Percentiles rank a stretch among this genome's conserved stretches.
Conservation (phyloP, 2,329 filamentous ascomycete species). For the Penicillium sp. region DNA sequence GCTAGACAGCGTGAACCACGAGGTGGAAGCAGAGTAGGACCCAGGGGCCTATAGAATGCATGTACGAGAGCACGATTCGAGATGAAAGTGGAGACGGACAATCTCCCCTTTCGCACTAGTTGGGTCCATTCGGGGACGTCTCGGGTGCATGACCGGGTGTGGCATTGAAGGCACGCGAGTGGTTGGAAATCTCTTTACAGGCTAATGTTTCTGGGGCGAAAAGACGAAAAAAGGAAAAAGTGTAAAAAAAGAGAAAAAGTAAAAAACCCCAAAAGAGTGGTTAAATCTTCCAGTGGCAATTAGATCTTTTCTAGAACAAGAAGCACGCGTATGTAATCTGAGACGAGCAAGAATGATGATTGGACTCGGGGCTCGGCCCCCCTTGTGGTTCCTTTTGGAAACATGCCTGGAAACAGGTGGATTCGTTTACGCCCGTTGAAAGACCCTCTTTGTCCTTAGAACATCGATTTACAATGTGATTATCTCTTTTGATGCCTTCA, state of each 20-base stretch:
- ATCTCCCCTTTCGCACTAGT: slow-evolving; percentile 6
- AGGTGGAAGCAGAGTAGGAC: background rate
- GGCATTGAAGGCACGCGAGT: background rate
- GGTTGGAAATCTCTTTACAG: background rate
- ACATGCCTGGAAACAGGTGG: too few species aligned
- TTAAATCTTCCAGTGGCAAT: background rate
- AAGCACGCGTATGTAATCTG: background rate
- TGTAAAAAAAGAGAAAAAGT: background rate
- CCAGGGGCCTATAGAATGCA: slow-evolving; percentile 10
- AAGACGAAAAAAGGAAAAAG: background rate
- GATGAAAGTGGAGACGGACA: slow-evolving; percentile 6
- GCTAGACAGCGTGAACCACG: slow-evolving; percentile 2
- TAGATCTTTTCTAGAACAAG: background rate
- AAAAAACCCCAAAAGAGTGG: too few species aligned
- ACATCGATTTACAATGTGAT: background rate
- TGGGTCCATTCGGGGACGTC: background rate
- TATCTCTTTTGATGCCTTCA: background rate
- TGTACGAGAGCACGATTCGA: slow-evolving; percentile 8
- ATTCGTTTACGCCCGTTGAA: background rate
- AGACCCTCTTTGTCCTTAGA: background rate
- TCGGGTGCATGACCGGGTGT: slow-evolving; percentile 13
- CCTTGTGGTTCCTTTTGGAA: too few species aligned
- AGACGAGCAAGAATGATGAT: background rate
- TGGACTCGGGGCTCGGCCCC: background rate
- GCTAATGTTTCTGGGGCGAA: background rate